phyloP scores from a whole-genome alignment of 2,329 filamentous ascomycete species.

The Aspergillus sp. region DNA sequence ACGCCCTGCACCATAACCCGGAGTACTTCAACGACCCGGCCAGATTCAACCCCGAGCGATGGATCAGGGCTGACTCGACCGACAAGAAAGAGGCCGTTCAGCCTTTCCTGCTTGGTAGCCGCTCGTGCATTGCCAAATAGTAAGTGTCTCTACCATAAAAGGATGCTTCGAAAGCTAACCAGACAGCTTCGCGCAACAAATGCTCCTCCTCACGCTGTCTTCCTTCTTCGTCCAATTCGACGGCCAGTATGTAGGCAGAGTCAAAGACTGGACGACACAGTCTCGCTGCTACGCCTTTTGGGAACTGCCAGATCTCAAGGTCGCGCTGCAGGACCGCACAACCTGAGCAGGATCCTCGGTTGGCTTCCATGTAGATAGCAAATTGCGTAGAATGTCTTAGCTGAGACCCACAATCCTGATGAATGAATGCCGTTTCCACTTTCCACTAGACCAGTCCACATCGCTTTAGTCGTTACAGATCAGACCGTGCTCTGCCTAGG shows the following conservation, averaged over 20 bases:
- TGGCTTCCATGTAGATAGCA: background rate
- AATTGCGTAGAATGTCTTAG: background rate
- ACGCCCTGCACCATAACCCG: conserved; percentile 32
- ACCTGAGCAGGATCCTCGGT: background rate
- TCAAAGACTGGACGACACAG: conserved; percentile 25
- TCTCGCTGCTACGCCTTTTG: conserved; percentile 28
- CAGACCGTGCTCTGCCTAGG: too few relatives aligned
- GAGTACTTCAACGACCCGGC: conserved; percentile 30
- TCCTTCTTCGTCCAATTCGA: conserved; percentile 27
- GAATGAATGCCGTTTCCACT: too few relatives aligned
- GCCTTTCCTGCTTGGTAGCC: conserved; percentile 26
- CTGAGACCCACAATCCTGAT: too few relatives aligned
- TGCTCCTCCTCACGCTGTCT: conserved; percentile 24
- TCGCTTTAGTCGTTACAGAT: too few relatives aligned
- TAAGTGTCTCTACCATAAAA: background rate
- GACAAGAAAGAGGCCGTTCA: conserved; percentile 25
- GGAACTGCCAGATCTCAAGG: conserved; percentile 24
- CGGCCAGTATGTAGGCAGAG: conserved; percentile 21
- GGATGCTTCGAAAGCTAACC: too few relatives aligned
- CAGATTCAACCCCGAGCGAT: conserved; percentile 33
- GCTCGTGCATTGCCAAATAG: conserved; percentile 27
- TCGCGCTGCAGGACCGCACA: conserved; percentile 13
- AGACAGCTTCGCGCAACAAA: conserved; percentile 23
- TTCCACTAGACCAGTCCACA: too few relatives aligned
- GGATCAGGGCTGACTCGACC: conserved; percentile 25